These are phyloP conservation scores for Fomes fomentarius DNA, from an alignment of 1,284 basidiomycete genomes.

Conservation along the genomic window DNA sequence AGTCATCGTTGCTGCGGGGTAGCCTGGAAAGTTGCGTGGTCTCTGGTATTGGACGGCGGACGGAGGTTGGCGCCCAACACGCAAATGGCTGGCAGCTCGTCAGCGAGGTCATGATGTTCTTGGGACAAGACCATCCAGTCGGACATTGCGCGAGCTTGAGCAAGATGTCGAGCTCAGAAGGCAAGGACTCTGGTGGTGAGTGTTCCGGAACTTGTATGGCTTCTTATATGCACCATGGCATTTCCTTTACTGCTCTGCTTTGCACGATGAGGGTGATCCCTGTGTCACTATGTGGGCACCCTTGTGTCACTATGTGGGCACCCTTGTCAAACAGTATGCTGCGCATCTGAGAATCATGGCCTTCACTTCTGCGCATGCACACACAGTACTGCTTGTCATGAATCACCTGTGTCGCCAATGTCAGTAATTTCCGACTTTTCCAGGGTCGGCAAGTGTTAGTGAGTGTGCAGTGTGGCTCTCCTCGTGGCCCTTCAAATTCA, in stretches of 20 bases:
- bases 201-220: neutral
- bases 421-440: slow-evolving; percentile 8
- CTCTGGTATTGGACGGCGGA: too few relatives aligned
- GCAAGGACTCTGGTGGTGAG: slow-evolving; percentile 38
- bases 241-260: neutral
- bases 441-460: slow-evolving; percentile 5
- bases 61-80: slow-evolving; percentile 26
- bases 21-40: slow-evolving; percentile 42
- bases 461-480: neutral
- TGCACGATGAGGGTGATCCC: too few relatives aligned
- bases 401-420: neutral
- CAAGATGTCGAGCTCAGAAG: slow-evolving; percentile 41
- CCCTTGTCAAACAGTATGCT: too few relatives aligned
- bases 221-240: slow-evolving; percentile 9
- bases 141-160: slow-evolving; percentile 39
- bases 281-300: too few relatives aligned
- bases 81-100: slow-evolving; percentile 19
- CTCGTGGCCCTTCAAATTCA: neutral
- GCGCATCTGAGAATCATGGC: too few relatives aligned
- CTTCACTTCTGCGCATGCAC: too few relatives aligned
- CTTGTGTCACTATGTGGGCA: too few relatives aligned
- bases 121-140: slow-evolving; percentile 40
- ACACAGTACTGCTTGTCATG: too few relatives aligned
- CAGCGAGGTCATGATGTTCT: slow-evolving; percentile 40
- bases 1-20: slow-evolving; percentile 1